Evolutionary conservation across 768 basidiomycete genomes (phyloP), one percentile per base, ranked within the genome.

Genomic region (Mycena floridula): DNA sequence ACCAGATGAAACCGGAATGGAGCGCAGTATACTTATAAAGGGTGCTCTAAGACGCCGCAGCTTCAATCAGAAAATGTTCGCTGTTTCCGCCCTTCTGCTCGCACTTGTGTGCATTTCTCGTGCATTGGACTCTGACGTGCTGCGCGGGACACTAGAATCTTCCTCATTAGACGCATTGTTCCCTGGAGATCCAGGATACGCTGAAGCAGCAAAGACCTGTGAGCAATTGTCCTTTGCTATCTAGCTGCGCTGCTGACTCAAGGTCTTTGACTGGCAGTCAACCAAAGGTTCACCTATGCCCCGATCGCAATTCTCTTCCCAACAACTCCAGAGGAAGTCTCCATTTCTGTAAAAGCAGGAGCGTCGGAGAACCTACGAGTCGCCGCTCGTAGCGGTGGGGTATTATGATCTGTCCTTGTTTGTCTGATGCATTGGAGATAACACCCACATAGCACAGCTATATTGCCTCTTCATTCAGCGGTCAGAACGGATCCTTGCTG

Each of bases 391-490:
- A 69, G 68, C 37, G 72, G 73, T 35, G 71, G 73, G 9, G 70
- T 74, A 51, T 36, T 66, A 60, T 12, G 18, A 28, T 4, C 3
- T 45, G 9, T 6, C 12, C 9, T 11, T 7, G 37, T 13, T 15
- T 13, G 4, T 40, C 3, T 39, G 18, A 20, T 23, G 36, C n/a
- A 13, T 23, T 32, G 27, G 44, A 15, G 41, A 13, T 35, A 35
- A 35, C 18, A 4, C 18, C 32, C 32, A 35, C 32, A 18, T 32
- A 71, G 68, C 76, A 78, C 49, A 72, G 69, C 36, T 78, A 78
- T 47, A 68, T 72, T 9, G 72, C 72, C 0, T 73, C 68, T 51
- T 69, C 70, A 0, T 60, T 77, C 11, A 73, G 74, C 3, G 74
- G 32, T 3, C 13, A 13, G 18, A 18, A 73, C 49, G 69, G 69